Base-by-base conservation (phyloP, 176 grass and related monocot species). In the Oryza brachyantha region DNA sequence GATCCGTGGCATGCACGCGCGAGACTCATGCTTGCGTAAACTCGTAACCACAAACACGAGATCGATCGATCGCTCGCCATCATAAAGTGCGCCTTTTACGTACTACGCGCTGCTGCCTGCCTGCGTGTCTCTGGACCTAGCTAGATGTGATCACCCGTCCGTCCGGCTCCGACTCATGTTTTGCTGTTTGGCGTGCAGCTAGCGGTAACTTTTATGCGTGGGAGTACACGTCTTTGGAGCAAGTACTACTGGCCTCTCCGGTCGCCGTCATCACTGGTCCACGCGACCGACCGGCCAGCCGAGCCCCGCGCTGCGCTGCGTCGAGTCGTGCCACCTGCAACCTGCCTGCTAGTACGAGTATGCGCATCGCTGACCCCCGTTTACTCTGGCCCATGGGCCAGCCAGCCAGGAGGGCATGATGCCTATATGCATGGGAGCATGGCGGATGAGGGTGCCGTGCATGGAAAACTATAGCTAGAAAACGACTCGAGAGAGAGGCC, bases 401-500 rank as follows among this genome's bases (percentile, higher is more conserved):
- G 26, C n/a, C n/a, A n/a, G n/a, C n/a, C n/a, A n/a, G n/a, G n/a
- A n/a, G n/a, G n/a, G n/a, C n/a, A n/a, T n/a, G n/a, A 55, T 66
- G 42, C 62, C 3, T 16, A n/a, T 13, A 28, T 28, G 24, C 7
- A 8, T n/a, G n/a, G n/a, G n/a, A n/a, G n/a, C n/a, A n/a, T 10
- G 36, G 16, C 64, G 37, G 48, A 29, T 57, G 83, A 13, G 9
- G 67, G 0, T n/a, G 9, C 16, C 13, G 14, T 31, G 28, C 13
- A 19, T 31, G 28, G 13, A 4, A 37, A 40, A 32, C 46, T 50
- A 3, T 26, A 48, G 29, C 71, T 21, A 36, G 70, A 86, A 80
- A 86, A 75, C 54, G 84, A 86, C 84, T 11, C 1, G 36, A 85
- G 76, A 58, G 40, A 29, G 4, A 26, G n/a, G n/a, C 9, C 46